Conservation (phyloP, 441 rosid species). For the Raphanus hybrid region DNA sequence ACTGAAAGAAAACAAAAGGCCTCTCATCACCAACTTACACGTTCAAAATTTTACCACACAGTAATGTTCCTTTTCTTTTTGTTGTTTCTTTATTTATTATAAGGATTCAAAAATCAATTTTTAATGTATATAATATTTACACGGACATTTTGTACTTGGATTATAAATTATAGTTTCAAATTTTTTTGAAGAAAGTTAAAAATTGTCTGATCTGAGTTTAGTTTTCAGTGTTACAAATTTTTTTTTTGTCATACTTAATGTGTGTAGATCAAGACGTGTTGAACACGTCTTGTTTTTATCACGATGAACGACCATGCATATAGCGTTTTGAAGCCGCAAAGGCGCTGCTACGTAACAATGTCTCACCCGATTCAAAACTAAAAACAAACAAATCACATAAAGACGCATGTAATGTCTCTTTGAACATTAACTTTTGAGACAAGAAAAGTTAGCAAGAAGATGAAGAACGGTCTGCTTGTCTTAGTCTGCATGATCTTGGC, state of each 20-base stretch:
- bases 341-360: not conserved
- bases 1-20: not conserved
- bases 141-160: slow-evolving; percentile 45
- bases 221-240: not conserved
- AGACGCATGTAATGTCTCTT: not conserved
- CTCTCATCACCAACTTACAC: slow-evolving; percentile 26
- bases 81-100: slow-evolving; percentile 37
- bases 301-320: slow-evolving; percentile 2
- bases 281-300: slow-evolving; percentile 10
- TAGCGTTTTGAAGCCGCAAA: slow-evolving; percentile 13
- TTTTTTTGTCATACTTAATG: slow-evolving; percentile 3
- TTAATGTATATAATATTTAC: slow-evolving; percentile 47
- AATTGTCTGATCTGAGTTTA: not conserved
- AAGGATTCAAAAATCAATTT: slow-evolving; percentile 45
- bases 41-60: slow-evolving; percentile 38
- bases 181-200: slow-evolving; percentile 28
- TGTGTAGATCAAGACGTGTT: not conserved
- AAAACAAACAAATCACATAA: slow-evolving; percentile 6
- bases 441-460: slow-evolving; percentile 2
- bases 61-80: slow-evolving; percentile 15
- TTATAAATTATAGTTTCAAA: slow-evolving; percentile 37
- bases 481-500: not conserved
- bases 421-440: not conserved
- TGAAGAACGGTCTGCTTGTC: slow-evolving; percentile 5
- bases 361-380: slow-evolving; percentile 24